Percentiles rank a stretch among this genome's conserved stretches.
phyloP scores from a whole-genome alignment of 805 yeast genomes.

The Teunomyces cretensis region DNA sequence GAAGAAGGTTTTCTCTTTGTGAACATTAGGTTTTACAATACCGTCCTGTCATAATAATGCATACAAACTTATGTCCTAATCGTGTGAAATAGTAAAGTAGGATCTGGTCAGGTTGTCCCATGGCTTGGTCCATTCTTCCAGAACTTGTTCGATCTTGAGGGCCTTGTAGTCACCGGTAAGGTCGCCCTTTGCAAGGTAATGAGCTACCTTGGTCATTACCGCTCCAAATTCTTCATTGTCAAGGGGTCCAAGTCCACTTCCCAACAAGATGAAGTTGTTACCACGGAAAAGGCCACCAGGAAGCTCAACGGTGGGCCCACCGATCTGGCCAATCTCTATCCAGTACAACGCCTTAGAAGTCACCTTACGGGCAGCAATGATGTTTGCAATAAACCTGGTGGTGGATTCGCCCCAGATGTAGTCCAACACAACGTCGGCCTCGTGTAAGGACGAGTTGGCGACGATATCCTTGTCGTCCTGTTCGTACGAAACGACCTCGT shows the following conservation, averaged over 20 bases:
- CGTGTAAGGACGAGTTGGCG: background rate
- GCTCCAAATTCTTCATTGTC: background rate
- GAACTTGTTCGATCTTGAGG: constrained; percentile 8
- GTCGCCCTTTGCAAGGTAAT: constrained; percentile 6
- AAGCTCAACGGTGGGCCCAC: constrained; percentile 7
- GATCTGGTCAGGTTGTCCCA: constrained; percentile 7
- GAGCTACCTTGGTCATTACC: background rate
- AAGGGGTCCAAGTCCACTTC: constrained; percentile 12
- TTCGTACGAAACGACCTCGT: constrained; percentile 3
- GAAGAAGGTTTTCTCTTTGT: background rate
- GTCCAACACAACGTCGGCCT: constrained; percentile 11
- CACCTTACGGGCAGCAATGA: constrained; percentile 1
- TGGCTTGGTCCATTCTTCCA: constrained; percentile 6
- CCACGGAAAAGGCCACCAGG: constrained; percentile 8
- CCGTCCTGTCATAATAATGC: too few species aligned
- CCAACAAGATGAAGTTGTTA: constrained; percentile 10
- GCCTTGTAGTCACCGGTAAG: constrained; percentile 1
- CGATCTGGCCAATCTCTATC: constrained; percentile 11
- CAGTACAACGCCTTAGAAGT: constrained; percentile 7
- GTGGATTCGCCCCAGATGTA: constrained; percentile 10
- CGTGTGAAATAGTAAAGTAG: constrained; percentile 8
- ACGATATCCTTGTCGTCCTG: background rate
- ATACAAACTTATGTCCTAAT: background rate
- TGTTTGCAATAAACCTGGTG: background rate
- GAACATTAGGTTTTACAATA: background rate